phyloP scores from a whole-genome alignment of 768 basidiomycete genomes.

The Mycena sanguinolenta region DNA sequence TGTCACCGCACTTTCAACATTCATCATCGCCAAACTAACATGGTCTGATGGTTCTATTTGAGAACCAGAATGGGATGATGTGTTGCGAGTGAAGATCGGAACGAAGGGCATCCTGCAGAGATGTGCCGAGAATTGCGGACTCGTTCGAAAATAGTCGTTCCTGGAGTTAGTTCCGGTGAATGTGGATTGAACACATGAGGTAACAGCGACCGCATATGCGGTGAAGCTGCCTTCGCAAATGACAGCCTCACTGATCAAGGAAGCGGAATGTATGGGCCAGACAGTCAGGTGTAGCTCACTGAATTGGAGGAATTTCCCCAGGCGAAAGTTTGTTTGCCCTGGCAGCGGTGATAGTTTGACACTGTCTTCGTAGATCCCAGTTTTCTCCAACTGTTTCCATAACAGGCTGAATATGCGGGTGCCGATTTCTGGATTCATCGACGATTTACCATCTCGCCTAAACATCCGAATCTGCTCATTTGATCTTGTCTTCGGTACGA shows the following conservation, averaged over 20 bases:
- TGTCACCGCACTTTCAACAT: no score
- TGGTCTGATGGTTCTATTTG: no score
- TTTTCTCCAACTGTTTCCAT: background rate
- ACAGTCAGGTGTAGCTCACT: background rate
- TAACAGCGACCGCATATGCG: background rate
- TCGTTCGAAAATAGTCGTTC: background rate
- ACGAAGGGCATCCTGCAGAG: background rate
- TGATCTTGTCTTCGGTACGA: background rate
- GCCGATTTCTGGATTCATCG: background rate
- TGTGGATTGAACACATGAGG: background rate
- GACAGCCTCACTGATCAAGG: background rate
- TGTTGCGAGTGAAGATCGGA: no score
- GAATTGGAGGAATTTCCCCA: background rate
- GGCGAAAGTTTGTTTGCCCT: background rate
- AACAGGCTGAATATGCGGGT: background rate
- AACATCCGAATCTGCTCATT: background rate
- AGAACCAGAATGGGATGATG: no score
- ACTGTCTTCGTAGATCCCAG: background rate
- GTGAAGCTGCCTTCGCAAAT: background rate
- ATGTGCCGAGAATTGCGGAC: background rate
- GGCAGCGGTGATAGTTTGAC: background rate
- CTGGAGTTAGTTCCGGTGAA: background rate
- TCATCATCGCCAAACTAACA: no score
- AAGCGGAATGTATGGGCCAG: background rate
- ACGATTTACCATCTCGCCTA: background rate